phyloP scores from a whole-genome alignment of 2,329 filamentous ascomycete species.

The Penicillium rolfsii region DNA sequence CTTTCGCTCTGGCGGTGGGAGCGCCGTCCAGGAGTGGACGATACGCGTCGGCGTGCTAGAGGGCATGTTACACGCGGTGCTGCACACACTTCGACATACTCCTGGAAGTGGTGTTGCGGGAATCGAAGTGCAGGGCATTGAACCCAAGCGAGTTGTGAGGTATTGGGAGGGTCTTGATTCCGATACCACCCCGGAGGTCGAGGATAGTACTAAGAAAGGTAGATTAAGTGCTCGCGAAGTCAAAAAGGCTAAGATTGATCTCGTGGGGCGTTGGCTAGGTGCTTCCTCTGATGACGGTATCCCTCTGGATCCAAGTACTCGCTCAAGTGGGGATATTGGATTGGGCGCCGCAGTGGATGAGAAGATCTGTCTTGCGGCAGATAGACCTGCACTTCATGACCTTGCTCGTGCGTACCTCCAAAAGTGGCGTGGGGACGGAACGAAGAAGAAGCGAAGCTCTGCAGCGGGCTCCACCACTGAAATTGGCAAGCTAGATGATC shows the following conservation, averaged over 20 bases:
- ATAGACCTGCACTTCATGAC: slow-evolving; percentile 22
- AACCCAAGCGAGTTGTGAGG: slow-evolving; percentile 58
- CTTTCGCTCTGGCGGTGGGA: slow-evolving; percentile 65
- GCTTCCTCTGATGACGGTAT: slow-evolving; percentile 2
- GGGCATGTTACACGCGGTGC: slow-evolving; percentile 74
- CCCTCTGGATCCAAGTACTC: slow-evolving; percentile 18
- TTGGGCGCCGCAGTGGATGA: slow-evolving; percentile 18
- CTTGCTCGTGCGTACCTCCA: slow-evolving; percentile 35
- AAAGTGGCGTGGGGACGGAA: slow-evolving; percentile 33
- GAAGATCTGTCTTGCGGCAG: slow-evolving; percentile 21
- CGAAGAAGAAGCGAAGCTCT: slow-evolving; percentile 22
- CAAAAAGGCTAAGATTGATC: slow-evolving; percentile 63
- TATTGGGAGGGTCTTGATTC: slow-evolving; percentile 56
- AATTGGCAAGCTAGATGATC: slow-evolving; percentile 72
- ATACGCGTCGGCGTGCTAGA: slow-evolving; percentile 80
- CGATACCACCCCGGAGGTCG: slow-evolving; percentile 2
- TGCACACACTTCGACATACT: slow-evolving; percentile 59
- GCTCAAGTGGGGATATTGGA: slow-evolving; percentile 7
- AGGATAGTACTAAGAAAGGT: slow-evolving; percentile 23
- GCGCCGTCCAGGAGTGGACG: slow-evolving; percentile 78
- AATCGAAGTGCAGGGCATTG: slow-evolving; percentile 54
- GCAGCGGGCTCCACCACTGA: slow-evolving; percentile 3
- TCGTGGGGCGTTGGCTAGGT: slow-evolving; percentile 61
- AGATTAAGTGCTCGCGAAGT: slow-evolving; percentile 33
- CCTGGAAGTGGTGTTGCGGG: slow-evolving; percentile 29